A percentile compares a stretch with the other conserved stretches of the same genome.
phyloP scores from a whole-genome alignment of 495 filamentous ascomycete genomes.

The Lasiosphaeriaceae sp. region DNA sequence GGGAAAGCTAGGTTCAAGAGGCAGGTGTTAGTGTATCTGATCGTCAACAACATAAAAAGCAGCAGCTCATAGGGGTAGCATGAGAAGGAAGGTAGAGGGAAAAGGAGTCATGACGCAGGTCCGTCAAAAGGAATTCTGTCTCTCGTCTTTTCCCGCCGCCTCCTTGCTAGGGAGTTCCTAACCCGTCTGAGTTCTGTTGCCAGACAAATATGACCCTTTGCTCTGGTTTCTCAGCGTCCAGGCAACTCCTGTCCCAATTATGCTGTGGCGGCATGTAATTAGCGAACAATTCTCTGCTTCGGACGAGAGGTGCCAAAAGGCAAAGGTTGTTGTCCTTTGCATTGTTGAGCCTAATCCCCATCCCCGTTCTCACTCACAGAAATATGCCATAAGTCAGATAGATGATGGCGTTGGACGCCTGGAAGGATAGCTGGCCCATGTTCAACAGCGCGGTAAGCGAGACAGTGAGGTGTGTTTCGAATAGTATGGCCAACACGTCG shows the following conservation, averaged over 20 bases:
- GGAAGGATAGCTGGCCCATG: slow-evolving; percentile 66
- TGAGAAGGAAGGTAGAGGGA: background rate
- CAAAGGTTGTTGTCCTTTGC: too few relatives aligned
- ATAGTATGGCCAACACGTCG: too few relatives aligned
- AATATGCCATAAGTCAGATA: slow-evolving; percentile 70
- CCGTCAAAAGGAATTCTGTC: background rate
- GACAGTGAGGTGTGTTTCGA: background rate
- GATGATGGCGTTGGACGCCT: slow-evolving; percentile 72
- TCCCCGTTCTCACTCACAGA: slow-evolving; percentile 53
- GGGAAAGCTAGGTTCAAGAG: slow-evolving; percentile 52
- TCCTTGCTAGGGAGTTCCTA: slow-evolving; percentile 32
- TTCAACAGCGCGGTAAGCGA: background rate
- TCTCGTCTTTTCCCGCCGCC: slow-evolving; percentile 5
- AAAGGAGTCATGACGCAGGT: background rate
- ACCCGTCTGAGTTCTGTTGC: slow-evolving; percentile 76
- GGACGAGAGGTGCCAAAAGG: too few relatives aligned
- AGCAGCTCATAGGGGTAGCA: background rate
- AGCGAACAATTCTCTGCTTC: background rate
- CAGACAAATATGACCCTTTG: slow-evolving; percentile 64
- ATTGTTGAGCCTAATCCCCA: too few relatives aligned
- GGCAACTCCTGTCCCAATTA: slow-evolving; percentile 61
- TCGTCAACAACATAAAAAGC: background rate
- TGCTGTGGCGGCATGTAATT: slow-evolving; percentile 37
- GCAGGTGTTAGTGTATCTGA: slow-evolving; percentile 7
- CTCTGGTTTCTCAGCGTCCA: slow-evolving; percentile 65